Conservation (phyloP, 179 eudicot genomes). For the Drosera spatulata region DNA sequence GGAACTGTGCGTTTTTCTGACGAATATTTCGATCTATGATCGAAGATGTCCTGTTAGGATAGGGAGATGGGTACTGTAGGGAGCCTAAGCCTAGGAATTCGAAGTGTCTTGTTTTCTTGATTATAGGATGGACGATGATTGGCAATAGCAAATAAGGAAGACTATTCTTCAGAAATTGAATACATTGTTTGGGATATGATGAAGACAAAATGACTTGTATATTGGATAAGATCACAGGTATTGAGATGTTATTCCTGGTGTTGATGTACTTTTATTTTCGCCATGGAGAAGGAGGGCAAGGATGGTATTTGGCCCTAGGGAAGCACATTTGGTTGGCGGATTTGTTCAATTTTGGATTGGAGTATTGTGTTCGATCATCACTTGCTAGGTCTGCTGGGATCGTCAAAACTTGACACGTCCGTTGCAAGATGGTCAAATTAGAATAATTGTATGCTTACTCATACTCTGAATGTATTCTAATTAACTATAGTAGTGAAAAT, state of each 20-base stretch:
- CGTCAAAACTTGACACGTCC: no score
- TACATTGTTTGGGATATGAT: constrained; percentile 54
- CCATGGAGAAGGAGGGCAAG: constrained; percentile 67
- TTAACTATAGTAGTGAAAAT: no score
- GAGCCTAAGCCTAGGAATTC: constrained; percentile 64
- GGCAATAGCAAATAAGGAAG: constrained; percentile 77
- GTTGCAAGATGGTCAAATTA: no score
- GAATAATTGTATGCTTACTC: no score
- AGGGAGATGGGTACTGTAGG: constrained; percentile 98
- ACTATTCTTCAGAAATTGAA: constrained; percentile 77
- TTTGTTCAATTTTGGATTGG: constrained; percentile 35
- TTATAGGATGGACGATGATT: constrained; percentile 51
- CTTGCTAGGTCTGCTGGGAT: constrained; percentile 74
- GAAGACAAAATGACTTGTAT: constrained; percentile 79
- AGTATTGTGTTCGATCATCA: constrained; percentile 62
- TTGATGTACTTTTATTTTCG: constrained; percentile 90
- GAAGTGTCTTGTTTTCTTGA: constrained; percentile 31
- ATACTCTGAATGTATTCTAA: no score
- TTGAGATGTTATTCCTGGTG: constrained; percentile 79
- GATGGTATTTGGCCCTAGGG: constrained; percentile 49
- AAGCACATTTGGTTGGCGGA: constrained; percentile 60
- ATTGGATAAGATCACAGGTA: constrained; percentile 81
- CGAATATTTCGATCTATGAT: constrained; percentile 61
- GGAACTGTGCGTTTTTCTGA: constrained; percentile 98
- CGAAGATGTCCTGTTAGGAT: constrained; percentile 71